Evolutionary conservation across 2,329 filamentous ascomycete genomes (phyloP), one percentile per base, ranked within the genome.

Genomic region (Diaporthe helianthi): DNA sequence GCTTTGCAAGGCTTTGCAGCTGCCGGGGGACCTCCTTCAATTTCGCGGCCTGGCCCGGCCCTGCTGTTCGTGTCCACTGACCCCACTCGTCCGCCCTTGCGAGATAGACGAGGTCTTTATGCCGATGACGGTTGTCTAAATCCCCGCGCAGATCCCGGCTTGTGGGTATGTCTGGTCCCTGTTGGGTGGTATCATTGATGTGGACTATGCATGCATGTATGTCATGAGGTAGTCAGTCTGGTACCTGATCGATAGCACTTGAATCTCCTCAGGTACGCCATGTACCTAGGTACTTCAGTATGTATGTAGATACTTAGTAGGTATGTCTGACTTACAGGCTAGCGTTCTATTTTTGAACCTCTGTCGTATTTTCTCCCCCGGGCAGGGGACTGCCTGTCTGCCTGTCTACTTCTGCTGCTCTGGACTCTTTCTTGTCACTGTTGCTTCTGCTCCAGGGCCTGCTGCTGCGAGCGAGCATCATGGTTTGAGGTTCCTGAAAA

Each of bases 1-100:
- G 53, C 65, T 36, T 67, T 58, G 65, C 65, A 67, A 52, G 52
- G 53, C 65, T 36, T 67, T 58, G 65, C 65, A 67, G 41, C 65
- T 67, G 22, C 41, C 41, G 41, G 31, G 41, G 31, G 52, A 17
- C 51, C 64, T 31, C 65, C 65, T 51, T 58, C 52, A 67, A 58
- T 67, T 41, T 67, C 54, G 65, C 65, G 38, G 64, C 64, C 51
- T 63, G 58, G 58, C 44, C 58, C 44, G 44, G n/a, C 41, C 17
- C 17, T 60, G 44, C 58, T 47, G 26, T n/a, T 47, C 44, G 41
- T 46, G 36, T 44, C 41, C 60, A 38, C n/a, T n/a, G n/a, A n/a
- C n/a, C n/a, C n/a, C 22, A 51, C 26, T 49, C 22, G 19, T 24
- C 19, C 17, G 19, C 17, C 31, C 24, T 24, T 53, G 47, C 61